Conservation (phyloP, 208 protist genomes). For the Leishmania mexicana region DNA sequence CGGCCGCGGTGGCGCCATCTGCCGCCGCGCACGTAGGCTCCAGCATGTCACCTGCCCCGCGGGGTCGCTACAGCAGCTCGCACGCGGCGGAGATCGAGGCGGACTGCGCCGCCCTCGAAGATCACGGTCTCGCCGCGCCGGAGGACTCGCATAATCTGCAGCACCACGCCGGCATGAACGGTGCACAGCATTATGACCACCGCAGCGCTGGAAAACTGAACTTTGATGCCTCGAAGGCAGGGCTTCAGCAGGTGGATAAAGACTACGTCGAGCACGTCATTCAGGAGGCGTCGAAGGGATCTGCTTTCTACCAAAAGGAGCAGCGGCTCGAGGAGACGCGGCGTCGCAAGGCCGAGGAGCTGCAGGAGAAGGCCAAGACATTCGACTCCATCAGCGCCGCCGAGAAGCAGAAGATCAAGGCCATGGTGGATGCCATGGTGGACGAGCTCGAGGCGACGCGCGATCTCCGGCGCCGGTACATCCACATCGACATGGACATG, state of each 20-base stretch:
- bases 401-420: constrained; percentile 47
- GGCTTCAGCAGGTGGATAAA: constrained; percentile 81
- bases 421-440: constrained; percentile 57
- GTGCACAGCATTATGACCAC: constrained; percentile 20
- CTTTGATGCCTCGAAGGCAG: constrained; percentile 81
- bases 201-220: constrained; percentile 56
- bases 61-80: not conserved
- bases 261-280: constrained; percentile 84
- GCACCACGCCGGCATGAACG: not conserved
- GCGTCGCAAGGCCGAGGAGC: constrained; percentile 50
- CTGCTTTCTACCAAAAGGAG: constrained; percentile 83
- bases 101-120: constrained; percentile 9
- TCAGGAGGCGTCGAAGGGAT: constrained; percentile 71
- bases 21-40: not conserved
- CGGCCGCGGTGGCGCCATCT: not conserved
- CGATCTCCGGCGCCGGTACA: constrained; percentile 68
- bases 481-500: constrained; percentile 95
- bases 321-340: constrained; percentile 62
- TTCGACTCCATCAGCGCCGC: constrained; percentile 45
- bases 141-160: constrained; percentile 2
- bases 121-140: constrained; percentile 3
- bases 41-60: not conserved
- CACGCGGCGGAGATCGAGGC: constrained; percentile 4
- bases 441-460: constrained; percentile 67
- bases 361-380: constrained; percentile 58